Evolutionary conservation across 352 stramenopile genomes (phyloP).

Genomic region (Phytophthora podocarpi): DNA sequence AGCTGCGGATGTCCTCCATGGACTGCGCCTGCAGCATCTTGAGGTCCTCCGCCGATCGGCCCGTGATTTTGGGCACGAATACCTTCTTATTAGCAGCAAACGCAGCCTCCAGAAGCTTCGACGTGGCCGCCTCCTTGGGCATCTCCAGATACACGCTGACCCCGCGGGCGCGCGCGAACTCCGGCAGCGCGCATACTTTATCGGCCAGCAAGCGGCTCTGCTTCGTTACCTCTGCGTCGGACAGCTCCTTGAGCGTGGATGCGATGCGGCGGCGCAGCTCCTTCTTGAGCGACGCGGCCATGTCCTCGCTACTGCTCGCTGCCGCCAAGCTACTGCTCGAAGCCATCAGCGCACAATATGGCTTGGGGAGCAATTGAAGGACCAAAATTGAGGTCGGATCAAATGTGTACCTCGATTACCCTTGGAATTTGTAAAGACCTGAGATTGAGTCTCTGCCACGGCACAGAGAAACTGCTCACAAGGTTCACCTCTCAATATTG

Average conservation of each 20-base stretch:
- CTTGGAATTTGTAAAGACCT: slow-evolving; percentile 8
- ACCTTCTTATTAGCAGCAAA: slow-evolving; percentile 77
- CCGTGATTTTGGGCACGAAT: slow-evolving; percentile 90
- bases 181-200: slow-evolving; percentile 52
- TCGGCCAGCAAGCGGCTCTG: slow-evolving; percentile 59
- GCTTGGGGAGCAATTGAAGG: too few relatives aligned
- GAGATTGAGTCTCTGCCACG: slow-evolving; percentile 7
- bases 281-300: slow-evolving; percentile 55
- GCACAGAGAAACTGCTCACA: background rate
- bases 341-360: background rate
- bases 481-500: background rate
- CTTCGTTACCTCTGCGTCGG: slow-evolving; percentile 45
- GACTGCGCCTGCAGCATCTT: slow-evolving; percentile 75
- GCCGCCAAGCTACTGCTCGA: slow-evolving; percentile 3
- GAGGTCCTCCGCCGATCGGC: slow-evolving; percentile 67
- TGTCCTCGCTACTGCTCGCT: slow-evolving; percentile 22
- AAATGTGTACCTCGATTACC: slow-evolving; percentile 9
- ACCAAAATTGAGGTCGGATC: slow-evolving; percentile 15
- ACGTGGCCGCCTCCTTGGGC: slow-evolving; percentile 77
- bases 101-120: slow-evolving; percentile 48
- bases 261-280: slow-evolving; percentile 64
- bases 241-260: slow-evolving; percentile 42
- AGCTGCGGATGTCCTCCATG: slow-evolving; percentile 69
- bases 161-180: slow-evolving; percentile 45
- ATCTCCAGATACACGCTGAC: slow-evolving; percentile 89